phyloP scores from a whole-genome alignment of 768 basidiomycete species.

The Baorangia bicolor region DNA sequence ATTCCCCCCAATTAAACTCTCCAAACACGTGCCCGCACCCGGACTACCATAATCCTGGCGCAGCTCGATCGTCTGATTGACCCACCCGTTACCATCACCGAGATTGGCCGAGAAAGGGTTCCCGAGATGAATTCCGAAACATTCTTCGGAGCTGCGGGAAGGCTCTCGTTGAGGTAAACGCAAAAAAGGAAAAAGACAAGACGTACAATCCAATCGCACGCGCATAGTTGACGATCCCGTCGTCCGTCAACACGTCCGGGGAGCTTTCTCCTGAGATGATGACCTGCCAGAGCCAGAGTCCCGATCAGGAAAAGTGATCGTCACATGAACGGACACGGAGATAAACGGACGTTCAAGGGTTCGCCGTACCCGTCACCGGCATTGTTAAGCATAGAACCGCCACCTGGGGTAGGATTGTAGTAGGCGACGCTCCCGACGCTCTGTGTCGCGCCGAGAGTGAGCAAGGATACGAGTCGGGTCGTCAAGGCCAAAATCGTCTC shows the following conservation, averaged over 20 bases:
- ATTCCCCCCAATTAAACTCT: conserved; percentile 46
- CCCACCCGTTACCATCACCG: conserved; percentile 46
- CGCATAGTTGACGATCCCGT: conserved; percentile 59
- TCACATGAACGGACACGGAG: background rate
- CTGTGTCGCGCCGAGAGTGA: background rate
- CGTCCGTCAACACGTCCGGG: conserved; percentile 51
- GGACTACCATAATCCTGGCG: conserved; percentile 42
- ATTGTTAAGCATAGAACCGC: conserved; percentile 45
- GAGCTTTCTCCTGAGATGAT: conserved; percentile 69
- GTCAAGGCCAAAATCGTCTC: background rate
- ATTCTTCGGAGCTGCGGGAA: conserved; percentile 39
- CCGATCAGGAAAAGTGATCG: background rate
- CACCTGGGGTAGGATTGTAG: conserved; percentile 34
- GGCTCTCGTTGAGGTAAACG: background rate
- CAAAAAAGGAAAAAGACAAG: background rate
- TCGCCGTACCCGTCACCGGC: conserved; percentile 40
- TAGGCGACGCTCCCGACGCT: conserved; percentile 23
- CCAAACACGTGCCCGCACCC: conserved; percentile 43
- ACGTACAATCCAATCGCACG: conserved; percentile 62
- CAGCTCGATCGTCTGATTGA: conserved; percentile 44
- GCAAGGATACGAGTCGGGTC: conserved; percentile 1
- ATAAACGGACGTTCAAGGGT: conserved; percentile 41
- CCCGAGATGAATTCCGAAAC: conserved; percentile 36
- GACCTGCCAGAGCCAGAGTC: conserved; percentile 35
- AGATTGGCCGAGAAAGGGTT: conserved; percentile 42